phyloP scores from a whole-genome alignment of 148 eudicot species.

The Spergularia marina region DNA sequence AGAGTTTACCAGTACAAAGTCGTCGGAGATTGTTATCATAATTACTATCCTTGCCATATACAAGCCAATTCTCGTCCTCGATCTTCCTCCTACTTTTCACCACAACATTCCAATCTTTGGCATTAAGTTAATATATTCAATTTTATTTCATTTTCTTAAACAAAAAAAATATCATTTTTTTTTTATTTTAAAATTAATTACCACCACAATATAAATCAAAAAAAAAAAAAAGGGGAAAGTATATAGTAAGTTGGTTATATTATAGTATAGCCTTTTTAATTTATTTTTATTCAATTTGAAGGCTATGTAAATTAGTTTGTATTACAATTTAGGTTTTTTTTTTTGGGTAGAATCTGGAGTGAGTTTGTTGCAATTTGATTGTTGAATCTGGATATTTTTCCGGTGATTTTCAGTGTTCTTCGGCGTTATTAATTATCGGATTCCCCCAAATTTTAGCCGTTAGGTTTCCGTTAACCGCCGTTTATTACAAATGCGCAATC shows the following conservation, averaged over 20 bases:
- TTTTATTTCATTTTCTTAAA: neutral
- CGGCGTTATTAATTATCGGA: neutral
- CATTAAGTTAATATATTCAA: constrained; percentile 10
- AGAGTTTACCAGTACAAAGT: constrained; percentile 18
- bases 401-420: constrained; percentile 15
- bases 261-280: constrained; percentile 15
- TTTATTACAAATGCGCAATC: neutral
- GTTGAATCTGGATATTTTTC: constrained; percentile 10
- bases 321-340: neutral
- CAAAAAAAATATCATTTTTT: too few relatives aligned
- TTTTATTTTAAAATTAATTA: neutral
- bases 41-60: constrained; percentile 27
- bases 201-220: neutral
- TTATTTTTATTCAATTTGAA: constrained; percentile 14
- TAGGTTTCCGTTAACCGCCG: constrained; percentile 34
- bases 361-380: constrained; percentile 8
- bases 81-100: constrained; percentile 19
- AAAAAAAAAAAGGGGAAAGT: neutral
- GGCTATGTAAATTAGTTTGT: constrained; percentile 33
- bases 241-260: too few relatives aligned
- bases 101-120: constrained; percentile 22
- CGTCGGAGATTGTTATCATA: constrained; percentile 22
- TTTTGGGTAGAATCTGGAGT: constrained; percentile 17
- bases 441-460: constrained; percentile 14
- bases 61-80: constrained; percentile 28